Conservation (phyloP, 352 stramenopile genomes). For the Globisporangium recalcitrans region DNA sequence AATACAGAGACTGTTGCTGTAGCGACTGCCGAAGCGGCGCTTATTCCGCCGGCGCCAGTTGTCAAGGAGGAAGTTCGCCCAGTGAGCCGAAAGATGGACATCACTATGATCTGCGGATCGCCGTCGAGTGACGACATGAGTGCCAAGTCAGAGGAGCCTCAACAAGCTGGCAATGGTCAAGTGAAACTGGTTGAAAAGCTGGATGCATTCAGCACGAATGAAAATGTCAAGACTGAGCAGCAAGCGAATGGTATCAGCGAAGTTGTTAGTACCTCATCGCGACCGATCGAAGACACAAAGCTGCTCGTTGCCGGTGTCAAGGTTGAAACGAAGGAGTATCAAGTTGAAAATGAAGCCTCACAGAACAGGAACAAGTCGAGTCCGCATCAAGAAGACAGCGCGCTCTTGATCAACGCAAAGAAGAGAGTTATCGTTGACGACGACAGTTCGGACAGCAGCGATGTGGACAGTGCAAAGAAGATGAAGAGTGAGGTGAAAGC, state of each 20-base stretch:
- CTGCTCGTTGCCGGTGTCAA: neutral
- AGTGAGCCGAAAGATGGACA: slow-evolving; percentile 41
- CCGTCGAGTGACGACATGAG: slow-evolving; percentile 20
- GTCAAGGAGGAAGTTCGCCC: slow-evolving; percentile 14
- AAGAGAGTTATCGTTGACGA: slow-evolving; percentile 65
- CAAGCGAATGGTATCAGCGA: neutral
- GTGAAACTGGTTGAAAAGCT: neutral
- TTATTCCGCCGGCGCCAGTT: neutral
- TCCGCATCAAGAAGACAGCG: slow-evolving; percentile 16
- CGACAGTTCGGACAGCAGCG: slow-evolving; percentile 47
- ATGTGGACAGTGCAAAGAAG: slow-evolving; percentile 19
- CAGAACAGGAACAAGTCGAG: neutral
- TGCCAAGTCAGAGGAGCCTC: slow-evolving; percentile 10
- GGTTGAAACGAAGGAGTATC: slow-evolving; percentile 14
- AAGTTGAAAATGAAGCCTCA: slow-evolving; percentile 21
- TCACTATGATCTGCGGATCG: slow-evolving; percentile 30
- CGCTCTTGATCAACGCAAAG: slow-evolving; percentile 27
- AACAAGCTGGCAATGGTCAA: neutral
- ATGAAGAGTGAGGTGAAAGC: slow-evolving; percentile 7
- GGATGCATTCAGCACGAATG: neutral
- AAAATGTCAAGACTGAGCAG: slow-evolving; percentile 9
- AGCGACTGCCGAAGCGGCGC: neutral
- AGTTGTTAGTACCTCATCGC: neutral
- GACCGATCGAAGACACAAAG: neutral
- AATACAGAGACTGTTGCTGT: neutral